phyloP scores from a whole-genome alignment of 2,329 filamentous ascomycete species.

The Macrophomina pseudophaseolina region DNA sequence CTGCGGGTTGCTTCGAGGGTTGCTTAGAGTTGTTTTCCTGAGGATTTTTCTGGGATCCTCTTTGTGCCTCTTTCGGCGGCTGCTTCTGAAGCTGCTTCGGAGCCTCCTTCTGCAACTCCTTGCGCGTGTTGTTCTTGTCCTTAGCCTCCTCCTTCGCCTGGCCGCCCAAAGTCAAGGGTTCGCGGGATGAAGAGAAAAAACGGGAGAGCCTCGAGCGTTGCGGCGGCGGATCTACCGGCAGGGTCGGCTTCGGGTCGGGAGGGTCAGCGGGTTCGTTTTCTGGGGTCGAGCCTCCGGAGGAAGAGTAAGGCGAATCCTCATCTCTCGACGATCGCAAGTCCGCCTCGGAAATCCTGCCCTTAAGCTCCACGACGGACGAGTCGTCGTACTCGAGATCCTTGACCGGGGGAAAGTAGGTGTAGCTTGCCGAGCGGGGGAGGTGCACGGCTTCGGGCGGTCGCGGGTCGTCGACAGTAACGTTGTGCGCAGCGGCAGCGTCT shows the following conservation, averaged over 20 bases:
- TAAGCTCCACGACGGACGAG: slow-evolving; percentile 36
- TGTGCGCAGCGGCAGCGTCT: slow-evolving; percentile 14
- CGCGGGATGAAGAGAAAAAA: slow-evolving; percentile 19
- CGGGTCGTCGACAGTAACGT: slow-evolving; percentile 27
- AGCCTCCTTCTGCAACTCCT: slow-evolving; percentile 5
- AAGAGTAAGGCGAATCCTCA: slow-evolving; percentile 45
- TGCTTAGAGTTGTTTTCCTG: neutral
- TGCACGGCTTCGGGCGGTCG: slow-evolving; percentile 35
- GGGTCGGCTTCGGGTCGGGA: slow-evolving; percentile 29
- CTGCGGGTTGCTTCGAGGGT: neutral
- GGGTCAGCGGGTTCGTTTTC: slow-evolving; percentile 44
- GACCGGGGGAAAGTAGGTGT: slow-evolving; percentile 48
- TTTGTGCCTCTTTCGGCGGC: slow-evolving; percentile 13
- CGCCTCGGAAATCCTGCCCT: slow-evolving; percentile 40
- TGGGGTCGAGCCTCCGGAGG: slow-evolving; percentile 52
- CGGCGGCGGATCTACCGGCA: neutral
- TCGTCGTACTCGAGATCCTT: slow-evolving; percentile 42
- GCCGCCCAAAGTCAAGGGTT: slow-evolving; percentile 1
- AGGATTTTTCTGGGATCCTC: neutral
- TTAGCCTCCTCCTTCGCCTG: slow-evolving; percentile 15
- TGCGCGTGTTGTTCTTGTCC: slow-evolving; percentile 12
- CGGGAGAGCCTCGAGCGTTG: slow-evolving; percentile 35
- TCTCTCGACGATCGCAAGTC: slow-evolving; percentile 35
- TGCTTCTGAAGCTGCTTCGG: slow-evolving; percentile 14
- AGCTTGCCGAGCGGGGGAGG: slow-evolving; percentile 47